Evolutionary conservation across 257 asterid species (phyloP).

Genomic region (Solanum virginianum): DNA sequence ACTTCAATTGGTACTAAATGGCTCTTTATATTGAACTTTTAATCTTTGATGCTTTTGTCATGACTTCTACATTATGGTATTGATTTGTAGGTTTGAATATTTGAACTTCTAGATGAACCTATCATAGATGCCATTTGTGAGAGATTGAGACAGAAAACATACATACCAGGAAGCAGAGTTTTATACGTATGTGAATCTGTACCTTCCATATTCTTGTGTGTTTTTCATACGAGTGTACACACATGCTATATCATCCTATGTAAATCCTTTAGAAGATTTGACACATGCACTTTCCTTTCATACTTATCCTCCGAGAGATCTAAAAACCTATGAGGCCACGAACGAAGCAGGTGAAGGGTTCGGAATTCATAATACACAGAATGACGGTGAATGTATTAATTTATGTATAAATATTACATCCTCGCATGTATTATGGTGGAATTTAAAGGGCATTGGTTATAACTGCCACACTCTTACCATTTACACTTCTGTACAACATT

Average conservation of each 20-base stretch:
- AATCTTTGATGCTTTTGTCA: neutral
- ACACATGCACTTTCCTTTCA: neutral
- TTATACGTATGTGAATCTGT: neutral
- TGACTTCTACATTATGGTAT: neutral
- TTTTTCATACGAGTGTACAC: neutral
- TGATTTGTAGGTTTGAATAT: conserved; percentile 58
- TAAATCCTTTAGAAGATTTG: neutral
- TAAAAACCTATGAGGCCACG: no score
- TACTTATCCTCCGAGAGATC: no score
- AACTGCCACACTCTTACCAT: no score
- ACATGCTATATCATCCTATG: neutral
- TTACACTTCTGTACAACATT: no score
- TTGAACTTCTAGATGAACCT: conserved; percentile 69
- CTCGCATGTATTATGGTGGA: no score
- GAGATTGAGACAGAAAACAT: conserved; percentile 67
- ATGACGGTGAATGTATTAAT: no score
- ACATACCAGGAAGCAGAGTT: conserved; percentile 61
- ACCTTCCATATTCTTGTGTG: neutral
- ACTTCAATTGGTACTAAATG: neutral
- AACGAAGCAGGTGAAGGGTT: no score
- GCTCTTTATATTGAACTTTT: neutral
- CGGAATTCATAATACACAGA: no score
- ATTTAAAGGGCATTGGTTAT: no score
- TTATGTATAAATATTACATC: no score
- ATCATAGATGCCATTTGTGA: conserved; percentile 77